Conservation (phyloP, 192 early-diverging fungal genomes). For the Gamsiella multidivaricata region DNA sequence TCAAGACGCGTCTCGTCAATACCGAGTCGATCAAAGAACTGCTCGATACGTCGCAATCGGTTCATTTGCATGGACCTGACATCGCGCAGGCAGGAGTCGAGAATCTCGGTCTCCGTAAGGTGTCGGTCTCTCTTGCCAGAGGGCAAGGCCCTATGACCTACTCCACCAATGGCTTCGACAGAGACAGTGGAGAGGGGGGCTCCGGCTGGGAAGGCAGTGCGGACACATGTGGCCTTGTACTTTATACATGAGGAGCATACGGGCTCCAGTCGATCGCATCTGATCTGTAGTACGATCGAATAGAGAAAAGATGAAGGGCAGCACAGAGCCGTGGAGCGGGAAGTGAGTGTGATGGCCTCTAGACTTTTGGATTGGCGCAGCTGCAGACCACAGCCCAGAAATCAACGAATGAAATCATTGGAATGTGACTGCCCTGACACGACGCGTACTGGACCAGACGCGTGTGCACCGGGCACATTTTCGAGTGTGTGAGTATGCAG, state of each 20-base stretch:
- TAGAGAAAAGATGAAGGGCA: neutral
- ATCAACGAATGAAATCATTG: no score
- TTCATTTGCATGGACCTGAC: conserved; percentile 29
- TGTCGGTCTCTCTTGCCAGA: conserved; percentile 33
- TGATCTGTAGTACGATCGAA: conserved; percentile 22
- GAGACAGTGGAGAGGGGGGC: conserved; percentile 37
- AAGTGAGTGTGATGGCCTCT: neutral
- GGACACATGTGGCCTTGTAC: conserved; percentile 44
- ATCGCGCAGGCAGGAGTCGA: conserved; percentile 45
- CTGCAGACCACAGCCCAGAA: no score
- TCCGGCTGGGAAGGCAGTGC: conserved; percentile 35
- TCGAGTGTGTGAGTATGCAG: no score
- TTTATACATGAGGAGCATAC: conserved; percentile 48
- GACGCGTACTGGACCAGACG: no score
- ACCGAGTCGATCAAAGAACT: conserved; percentile 40
- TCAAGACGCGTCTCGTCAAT: conserved; percentile 48
- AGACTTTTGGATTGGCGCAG: neutral
- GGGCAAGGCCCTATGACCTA: conserved; percentile 19
- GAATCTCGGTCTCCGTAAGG: conserved; percentile 36
- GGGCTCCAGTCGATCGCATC: conserved; percentile 46
- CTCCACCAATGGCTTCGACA: conserved; percentile 30
- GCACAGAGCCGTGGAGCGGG: neutral
- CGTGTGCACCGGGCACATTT: no score
- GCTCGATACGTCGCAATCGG: conserved; percentile 39
- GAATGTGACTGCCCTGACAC: no score